phyloP scores from a whole-genome alignment of 805 yeast genomes.

The Metschnikowia matae region DNA sequence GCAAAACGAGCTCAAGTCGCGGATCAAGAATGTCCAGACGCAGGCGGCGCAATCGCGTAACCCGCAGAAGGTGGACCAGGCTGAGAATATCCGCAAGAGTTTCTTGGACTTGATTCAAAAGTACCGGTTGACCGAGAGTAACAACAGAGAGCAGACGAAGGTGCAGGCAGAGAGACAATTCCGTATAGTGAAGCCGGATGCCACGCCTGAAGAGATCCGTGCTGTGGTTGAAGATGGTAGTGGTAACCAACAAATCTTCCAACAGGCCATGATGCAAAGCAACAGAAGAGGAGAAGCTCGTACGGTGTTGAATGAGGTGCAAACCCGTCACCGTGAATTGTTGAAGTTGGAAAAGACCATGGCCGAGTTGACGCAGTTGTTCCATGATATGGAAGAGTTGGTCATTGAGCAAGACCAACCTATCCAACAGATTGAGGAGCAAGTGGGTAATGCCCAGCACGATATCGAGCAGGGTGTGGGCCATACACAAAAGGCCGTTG shows the following conservation, averaged over 20 bases:
- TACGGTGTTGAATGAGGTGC: constrained; percentile 92
- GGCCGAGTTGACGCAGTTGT: constrained; percentile 91
- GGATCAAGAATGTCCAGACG: constrained; percentile 74
- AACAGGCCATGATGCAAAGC: constrained; percentile 83
- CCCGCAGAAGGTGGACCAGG: constrained; percentile 81
- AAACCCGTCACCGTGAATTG: constrained; percentile 90
- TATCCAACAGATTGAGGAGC: constrained; percentile 76
- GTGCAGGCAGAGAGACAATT: constrained; percentile 91
- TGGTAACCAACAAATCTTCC: constrained; percentile 87
- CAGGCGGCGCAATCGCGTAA: constrained; percentile 56
- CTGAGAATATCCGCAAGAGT: constrained; percentile 79
- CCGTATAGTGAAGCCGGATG: constrained; percentile 82
- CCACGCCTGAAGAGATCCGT: constrained; percentile 76
- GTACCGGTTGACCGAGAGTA: constrained; percentile 80
- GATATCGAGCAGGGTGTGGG: constrained; percentile 94
- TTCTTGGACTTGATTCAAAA: constrained; percentile 84
- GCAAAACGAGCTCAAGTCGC: constrained; percentile 67
- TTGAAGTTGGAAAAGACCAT: constrained; percentile 92
- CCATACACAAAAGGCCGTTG: constrained; percentile 87
- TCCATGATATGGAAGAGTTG: constrained; percentile 93
- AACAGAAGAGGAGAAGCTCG: constrained; percentile 93
- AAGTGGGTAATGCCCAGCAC: constrained; percentile 76
- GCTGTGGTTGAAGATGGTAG: constrained; percentile 76
- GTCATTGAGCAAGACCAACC: constrained; percentile 93
- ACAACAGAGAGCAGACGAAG: constrained; percentile 78